phyloP scores from a whole-genome alignment of 768 basidiomycete species.

The Polyporus arcularius region DNA sequence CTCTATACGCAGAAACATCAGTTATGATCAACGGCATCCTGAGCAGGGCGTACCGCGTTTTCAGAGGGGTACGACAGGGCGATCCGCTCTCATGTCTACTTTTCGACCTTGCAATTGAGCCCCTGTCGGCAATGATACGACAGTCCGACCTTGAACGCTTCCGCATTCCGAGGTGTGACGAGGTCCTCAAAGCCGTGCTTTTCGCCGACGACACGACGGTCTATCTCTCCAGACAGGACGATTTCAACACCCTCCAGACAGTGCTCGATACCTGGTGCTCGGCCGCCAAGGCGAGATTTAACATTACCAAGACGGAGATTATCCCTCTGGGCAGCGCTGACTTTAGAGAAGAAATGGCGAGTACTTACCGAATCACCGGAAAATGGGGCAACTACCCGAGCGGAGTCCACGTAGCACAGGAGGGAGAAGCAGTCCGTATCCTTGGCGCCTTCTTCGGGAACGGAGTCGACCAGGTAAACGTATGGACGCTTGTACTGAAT shows the following conservation, averaged over 20 bases:
- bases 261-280: conserved; percentile 41
- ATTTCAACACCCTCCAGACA: conserved; percentile 20
- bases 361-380: neutral
- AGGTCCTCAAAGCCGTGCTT: conserved; percentile 19
- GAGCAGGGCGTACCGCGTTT: conserved; percentile 27
- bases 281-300: conserved; percentile 43
- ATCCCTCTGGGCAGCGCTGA: conserved; percentile 33
- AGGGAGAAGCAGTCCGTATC: neutral
- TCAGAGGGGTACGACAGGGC: conserved; percentile 38
- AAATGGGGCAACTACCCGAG: neutral
- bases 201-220: conserved; percentile 32
- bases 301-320: conserved; percentile 40
- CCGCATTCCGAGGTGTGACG: conserved; percentile 9
- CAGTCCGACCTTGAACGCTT: conserved; percentile 21
- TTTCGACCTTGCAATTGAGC: conserved; percentile 34
- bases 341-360: conserved; percentile 14
- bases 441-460: conserved; percentile 22
- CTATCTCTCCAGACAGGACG: conserved; percentile 33
- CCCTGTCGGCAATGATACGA: conserved; percentile 26
- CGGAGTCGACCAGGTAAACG: neutral
- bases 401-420: neutral
- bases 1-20: conserved; percentile 33
- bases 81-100: conserved; percentile 36
- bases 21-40: conserved; percentile 37
- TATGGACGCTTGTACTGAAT: neutral